phyloP scores from a whole-genome alignment of 176 grass and related monocot genomes.

The Tillandsia fasciculata region DNA sequence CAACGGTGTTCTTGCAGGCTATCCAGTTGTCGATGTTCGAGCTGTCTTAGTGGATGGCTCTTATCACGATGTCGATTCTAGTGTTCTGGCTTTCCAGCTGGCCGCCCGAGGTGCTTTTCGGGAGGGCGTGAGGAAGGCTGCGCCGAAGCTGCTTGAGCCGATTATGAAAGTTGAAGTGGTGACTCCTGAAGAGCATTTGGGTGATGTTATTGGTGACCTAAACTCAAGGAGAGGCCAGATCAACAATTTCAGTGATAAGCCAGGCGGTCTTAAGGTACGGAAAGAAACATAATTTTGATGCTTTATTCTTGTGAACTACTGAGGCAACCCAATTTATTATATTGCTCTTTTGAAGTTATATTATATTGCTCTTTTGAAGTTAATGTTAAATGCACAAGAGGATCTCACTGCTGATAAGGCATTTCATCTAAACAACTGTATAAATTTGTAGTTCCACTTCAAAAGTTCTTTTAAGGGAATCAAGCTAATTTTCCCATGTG shows the following conservation, averaged over 20 bases:
- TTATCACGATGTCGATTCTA: constrained; percentile 98
- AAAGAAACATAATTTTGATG: constrained; percentile 10
- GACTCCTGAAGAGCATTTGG: constrained; percentile 96
- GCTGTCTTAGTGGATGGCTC: constrained; percentile 82
- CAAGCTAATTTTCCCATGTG: not conserved
- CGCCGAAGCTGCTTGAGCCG: constrained; percentile 74
- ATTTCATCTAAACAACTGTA: too few species aligned
- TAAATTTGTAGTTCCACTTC: too few species aligned
- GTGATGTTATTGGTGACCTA: constrained; percentile 97
- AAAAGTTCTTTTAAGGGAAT: not conserved
- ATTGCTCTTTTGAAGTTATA: too few species aligned
- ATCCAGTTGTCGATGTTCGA: constrained; percentile 79
- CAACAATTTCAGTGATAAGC: constrained; percentile 85
- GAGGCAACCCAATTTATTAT: too few species aligned
- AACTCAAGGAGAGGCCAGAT: constrained; percentile 96
- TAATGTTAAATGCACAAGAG: too few species aligned
- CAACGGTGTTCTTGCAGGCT: constrained; percentile 89
- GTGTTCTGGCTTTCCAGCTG: constrained; percentile 89
- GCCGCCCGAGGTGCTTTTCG: constrained; percentile 92
- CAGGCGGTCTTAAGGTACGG: constrained; percentile 90
- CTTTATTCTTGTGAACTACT: too few species aligned
- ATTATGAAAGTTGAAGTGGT: constrained; percentile 96
- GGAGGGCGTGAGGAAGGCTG: constrained; percentile 79
- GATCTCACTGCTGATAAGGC: too few species aligned
- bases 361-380: too few species aligned